Percentiles rank a stretch among this genome's conserved stretches.
These are phyloP conservation scores for Hordeum vulgare DNA, from an alignment of 176 grass and related monocot genomes.

Conservation along the genomic window DNA sequence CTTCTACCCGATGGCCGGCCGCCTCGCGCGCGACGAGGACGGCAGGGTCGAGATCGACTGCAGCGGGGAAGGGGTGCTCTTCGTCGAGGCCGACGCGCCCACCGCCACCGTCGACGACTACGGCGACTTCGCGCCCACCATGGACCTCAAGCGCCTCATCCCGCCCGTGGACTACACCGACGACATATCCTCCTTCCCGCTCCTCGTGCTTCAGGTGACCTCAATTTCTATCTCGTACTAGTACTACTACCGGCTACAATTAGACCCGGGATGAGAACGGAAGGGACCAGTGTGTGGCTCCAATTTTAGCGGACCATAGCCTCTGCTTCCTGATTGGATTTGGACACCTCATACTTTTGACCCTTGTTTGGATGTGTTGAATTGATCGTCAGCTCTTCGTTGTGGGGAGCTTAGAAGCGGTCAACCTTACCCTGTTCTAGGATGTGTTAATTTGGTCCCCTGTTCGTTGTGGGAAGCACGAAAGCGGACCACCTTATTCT, in stretches of 20 bases:
- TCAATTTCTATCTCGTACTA: neutral
- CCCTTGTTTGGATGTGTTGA: neutral
- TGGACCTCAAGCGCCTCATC: constrained; percentile 75
- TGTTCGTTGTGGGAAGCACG: neutral
- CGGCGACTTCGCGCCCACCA: constrained; percentile 87
- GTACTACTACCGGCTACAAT: neutral
- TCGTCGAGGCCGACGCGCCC: constrained; percentile 68
- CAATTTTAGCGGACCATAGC: neutral
- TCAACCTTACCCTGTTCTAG: neutral
- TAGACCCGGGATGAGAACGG: too few species aligned
- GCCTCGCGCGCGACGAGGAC: constrained; percentile 65
- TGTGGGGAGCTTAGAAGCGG: neutral
- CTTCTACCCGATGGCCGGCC: constrained; percentile 83
- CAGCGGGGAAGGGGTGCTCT: constrained; percentile 68
- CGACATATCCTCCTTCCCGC: constrained; percentile 68
- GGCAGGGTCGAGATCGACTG: constrained; percentile 84
- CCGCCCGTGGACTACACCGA: constrained; percentile 69
- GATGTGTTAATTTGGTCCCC: neutral
- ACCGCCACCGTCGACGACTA: constrained; percentile 46
- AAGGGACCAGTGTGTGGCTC: too few species aligned
- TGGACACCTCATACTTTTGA: neutral
- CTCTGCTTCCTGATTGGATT: neutral
- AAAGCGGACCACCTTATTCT: neutral
- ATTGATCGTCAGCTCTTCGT: neutral
- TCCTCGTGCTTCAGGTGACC: constrained; percentile 80